These are phyloP conservation scores for Phytophthora ramorum DNA, from an alignment of 352 stramenopile species.

Conservation along the genomic window DNA sequence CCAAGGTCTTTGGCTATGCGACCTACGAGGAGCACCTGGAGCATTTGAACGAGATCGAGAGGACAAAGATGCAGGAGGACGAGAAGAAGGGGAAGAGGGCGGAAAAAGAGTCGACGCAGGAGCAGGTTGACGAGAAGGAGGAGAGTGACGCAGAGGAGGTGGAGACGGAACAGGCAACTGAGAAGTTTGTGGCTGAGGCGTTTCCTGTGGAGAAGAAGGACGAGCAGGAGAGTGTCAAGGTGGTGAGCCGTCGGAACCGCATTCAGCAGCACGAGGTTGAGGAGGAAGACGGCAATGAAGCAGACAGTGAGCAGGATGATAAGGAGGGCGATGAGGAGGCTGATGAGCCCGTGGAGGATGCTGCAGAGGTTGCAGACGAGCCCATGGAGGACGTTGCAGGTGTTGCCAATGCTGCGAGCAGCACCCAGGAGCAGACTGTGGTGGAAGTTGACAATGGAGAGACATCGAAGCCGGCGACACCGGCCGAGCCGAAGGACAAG, in stretches of 20 bases:
- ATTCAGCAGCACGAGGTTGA: constrained; percentile 49
- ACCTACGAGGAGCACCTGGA: constrained; percentile 78
- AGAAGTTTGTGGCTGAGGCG: neutral
- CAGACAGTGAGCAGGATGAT: constrained; percentile 64
- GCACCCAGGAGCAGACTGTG: constrained; percentile 5
- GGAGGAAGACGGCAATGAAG: constrained; percentile 69
- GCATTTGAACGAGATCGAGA: constrained; percentile 71
- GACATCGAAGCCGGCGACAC: constrained; percentile 14
- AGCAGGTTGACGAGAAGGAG: constrained; percentile 21
- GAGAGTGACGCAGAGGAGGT: constrained; percentile 14
- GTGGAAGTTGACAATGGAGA: constrained; percentile 8
- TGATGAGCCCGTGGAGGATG: constrained; percentile 24
- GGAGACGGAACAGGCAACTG: neutral
- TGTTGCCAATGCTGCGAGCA: neutral
- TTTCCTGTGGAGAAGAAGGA: constrained; percentile 10
- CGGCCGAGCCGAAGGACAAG: constrained; percentile 49
- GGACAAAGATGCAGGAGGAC: constrained; percentile 53
- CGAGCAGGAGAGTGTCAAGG: constrained; percentile 31
- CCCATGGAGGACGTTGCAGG: neutral
- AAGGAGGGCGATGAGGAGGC: constrained; percentile 44
- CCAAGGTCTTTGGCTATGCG: constrained; percentile 80
- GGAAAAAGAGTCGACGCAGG: constrained; percentile 10
- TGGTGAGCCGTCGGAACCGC: constrained; percentile 48
- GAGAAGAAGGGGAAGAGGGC: constrained; percentile 14
- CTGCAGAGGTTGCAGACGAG: constrained; percentile 16